Conservation (phyloP, 2,329 filamentous ascomycete species). For the Verruconis gallopava region DNA sequence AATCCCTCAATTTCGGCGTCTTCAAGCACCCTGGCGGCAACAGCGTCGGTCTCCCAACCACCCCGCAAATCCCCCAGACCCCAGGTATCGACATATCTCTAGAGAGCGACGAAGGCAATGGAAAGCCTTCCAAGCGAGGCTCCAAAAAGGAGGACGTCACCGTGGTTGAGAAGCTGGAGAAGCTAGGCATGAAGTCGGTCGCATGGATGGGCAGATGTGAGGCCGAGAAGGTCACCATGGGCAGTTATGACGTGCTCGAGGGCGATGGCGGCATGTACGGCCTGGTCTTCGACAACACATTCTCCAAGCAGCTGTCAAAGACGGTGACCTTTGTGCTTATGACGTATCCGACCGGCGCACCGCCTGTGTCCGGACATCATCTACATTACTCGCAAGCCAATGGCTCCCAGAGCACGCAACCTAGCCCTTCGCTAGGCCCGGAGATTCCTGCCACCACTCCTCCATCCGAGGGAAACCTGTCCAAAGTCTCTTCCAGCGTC, state of each 20-base stretch:
- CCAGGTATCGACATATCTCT: conserved; percentile 28
- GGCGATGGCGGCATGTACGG: conserved; percentile 87
- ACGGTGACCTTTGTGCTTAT: conserved; percentile 88
- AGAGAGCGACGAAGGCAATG: conserved; percentile 22
- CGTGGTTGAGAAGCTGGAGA: conserved; percentile 51
- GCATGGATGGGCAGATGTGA: conserved; percentile 90
- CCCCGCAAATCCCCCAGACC: conserved; percentile 24
- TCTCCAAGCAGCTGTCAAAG: conserved; percentile 84
- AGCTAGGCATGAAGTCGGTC: conserved; percentile 49
- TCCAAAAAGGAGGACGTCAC: conserved; percentile 52
- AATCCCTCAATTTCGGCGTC: conserved; percentile 95
- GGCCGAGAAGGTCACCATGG: conserved; percentile 87
- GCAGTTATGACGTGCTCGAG: conserved; percentile 64
- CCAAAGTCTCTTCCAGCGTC: conserved; percentile 11
- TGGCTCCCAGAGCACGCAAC: conserved; percentile 23
- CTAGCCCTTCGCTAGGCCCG: conserved; percentile 29
- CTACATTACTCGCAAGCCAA: conserved; percentile 45
- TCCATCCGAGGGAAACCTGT: conserved; percentile 18
- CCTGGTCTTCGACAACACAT: conserved; percentile 96
- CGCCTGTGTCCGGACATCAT: conserved; percentile 62
- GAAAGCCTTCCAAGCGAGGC: conserved; percentile 35
- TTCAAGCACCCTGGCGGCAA: conserved; percentile 87
- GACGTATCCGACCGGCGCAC: conserved; percentile 75
- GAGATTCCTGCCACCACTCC: conserved; percentile 40
- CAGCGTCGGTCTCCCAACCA: conserved; percentile 31